phyloP scores from a whole-genome alignment of 2,329 filamentous ascomycete species.

The Pseudocercospora fuligena region DNA sequence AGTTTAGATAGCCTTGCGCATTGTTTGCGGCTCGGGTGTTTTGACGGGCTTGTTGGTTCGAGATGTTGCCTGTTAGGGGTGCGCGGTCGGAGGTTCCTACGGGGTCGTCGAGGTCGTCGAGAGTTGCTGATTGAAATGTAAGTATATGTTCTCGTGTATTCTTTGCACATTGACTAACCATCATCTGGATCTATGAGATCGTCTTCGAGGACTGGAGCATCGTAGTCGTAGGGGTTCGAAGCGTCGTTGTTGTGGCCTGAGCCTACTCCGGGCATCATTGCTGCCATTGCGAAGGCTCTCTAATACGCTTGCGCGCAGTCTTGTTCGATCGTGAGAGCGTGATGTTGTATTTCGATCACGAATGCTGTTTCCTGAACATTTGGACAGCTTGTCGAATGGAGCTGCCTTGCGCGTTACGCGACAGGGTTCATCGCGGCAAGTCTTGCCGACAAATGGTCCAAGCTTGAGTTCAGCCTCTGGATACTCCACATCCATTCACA shows the following conservation, averaged over 20 bases:
- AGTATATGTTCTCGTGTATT: neutral
- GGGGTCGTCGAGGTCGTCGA: constrained; percentile 75
- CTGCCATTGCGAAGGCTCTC: constrained; percentile 22
- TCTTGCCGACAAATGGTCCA: neutral
- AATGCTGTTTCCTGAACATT: neutral
- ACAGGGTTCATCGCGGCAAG: neutral
- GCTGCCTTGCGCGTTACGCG: neutral
- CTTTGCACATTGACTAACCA: constrained; percentile 41
- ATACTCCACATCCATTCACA: neutral
- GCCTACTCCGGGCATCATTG: constrained; percentile 27
- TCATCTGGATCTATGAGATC: constrained; percentile 60
- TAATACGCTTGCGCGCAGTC: neutral
- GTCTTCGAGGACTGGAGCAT: constrained; percentile 53
- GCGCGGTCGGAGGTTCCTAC: constrained; percentile 70
- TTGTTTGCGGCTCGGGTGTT: constrained; percentile 61
- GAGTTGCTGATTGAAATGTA: constrained; percentile 63
- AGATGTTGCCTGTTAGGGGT: constrained; percentile 82
- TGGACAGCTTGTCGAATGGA: neutral
- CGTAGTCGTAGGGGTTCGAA: constrained; percentile 46
- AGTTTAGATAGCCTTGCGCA: constrained; percentile 83
- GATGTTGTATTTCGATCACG: neutral
- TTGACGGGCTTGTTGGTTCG: constrained; percentile 53
- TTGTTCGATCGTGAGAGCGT: neutral
- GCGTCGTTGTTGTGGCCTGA: constrained; percentile 22
- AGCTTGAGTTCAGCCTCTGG: neutral